These are phyloP conservation scores for Xylogone sp. DNA, from an alignment of 2,329 filamentous ascomycete species.

Conservation along the genomic window DNA sequence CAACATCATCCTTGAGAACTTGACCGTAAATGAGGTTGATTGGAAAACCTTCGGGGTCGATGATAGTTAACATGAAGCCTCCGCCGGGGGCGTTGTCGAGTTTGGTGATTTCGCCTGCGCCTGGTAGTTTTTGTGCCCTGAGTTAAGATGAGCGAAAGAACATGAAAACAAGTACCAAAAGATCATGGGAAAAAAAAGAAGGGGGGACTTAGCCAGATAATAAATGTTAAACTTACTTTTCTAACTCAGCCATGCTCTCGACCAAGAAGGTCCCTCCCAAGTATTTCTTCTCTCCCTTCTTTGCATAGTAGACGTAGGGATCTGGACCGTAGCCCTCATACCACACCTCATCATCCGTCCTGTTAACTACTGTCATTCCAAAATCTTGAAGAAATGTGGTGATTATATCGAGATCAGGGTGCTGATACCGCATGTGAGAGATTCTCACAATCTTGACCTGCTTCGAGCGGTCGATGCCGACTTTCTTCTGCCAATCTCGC, in stretches of 20 bases:
- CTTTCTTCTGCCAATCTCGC: background rate
- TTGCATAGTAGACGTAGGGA: slow-evolving; percentile 53
- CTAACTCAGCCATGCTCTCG: slow-evolving; percentile 48
- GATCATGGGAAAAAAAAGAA: background rate
- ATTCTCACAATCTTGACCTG: slow-evolving; percentile 45
- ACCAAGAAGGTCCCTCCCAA: slow-evolving; percentile 55
- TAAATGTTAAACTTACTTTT: slow-evolving; percentile 27
- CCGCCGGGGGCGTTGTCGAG: slow-evolving; percentile 46
- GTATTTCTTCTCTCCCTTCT: slow-evolving; percentile 45
- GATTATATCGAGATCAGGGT: slow-evolving; percentile 44
- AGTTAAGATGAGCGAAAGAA: slow-evolving; percentile 2
- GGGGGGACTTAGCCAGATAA: background rate
- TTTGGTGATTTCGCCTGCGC: slow-evolving; percentile 42
- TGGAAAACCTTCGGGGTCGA: slow-evolving; percentile 28
- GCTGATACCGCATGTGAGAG: slow-evolving; percentile 51
- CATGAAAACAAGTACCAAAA: background rate
- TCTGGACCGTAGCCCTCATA: slow-evolving; percentile 57
- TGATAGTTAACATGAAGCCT: slow-evolving; percentile 46
- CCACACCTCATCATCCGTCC: slow-evolving; percentile 40
- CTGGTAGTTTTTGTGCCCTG: slow-evolving; percentile 29
- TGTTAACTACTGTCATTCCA: slow-evolving; percentile 24
- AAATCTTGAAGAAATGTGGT: slow-evolving; percentile 36
- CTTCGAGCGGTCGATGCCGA: slow-evolving; percentile 34
- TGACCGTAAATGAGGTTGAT: slow-evolving; percentile 14
- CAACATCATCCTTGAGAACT: slow-evolving; percentile 26